Evolutionary conservation across 495 filamentous ascomycete species (phyloP), one percentile per base, ranked within the genome.

Genomic region (Jackrogersella multiformis): DNA sequence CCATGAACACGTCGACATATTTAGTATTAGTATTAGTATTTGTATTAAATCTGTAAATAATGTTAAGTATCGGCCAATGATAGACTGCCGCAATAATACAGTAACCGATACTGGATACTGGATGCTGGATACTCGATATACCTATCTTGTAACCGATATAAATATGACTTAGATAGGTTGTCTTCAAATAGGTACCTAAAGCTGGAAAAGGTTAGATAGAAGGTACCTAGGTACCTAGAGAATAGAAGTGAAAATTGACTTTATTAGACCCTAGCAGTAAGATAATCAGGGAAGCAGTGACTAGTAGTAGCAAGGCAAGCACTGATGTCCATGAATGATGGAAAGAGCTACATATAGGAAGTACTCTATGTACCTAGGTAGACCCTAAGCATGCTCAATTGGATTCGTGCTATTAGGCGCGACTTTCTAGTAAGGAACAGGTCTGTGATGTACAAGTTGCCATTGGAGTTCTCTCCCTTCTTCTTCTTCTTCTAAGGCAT

Each of bases 371-470:
- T n/a, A n/a, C n/a, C n/a, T n/a, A 42, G 16, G 44, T 53, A 55
- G 15, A 60, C 36, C 66, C 23, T 54, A 56, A 38, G 63, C 61
- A 61, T 72, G 35, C 46, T 73, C 71, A 56, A 73, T n/a, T n/a
- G n/a, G n/a, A n/a, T 71, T 61, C 61, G 51, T 59, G 56, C 59
- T 51, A 61, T 66, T 58, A 56, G 53, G 57, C 63, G 57, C 63
- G 39, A 39, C 28, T 56, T 55, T 41, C 18, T 58, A 48, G 34
- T 62, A 66, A 71, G 69, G 58, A 63, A 61, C 51, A 73, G 54
- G 68, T 70, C 56, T 72, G 53, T 73, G 71, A 73, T 74, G 64
- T 74, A 73, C 70, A 72, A 60, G 67, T 71, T 71, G 62, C 32
- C 53, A 61, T 58, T 46, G 44, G 26, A 48, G 57, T 48, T 58